phyloP scores from a whole-genome alignment of 176 grass and related monocot genomes.

The Avena sativa region DNA sequence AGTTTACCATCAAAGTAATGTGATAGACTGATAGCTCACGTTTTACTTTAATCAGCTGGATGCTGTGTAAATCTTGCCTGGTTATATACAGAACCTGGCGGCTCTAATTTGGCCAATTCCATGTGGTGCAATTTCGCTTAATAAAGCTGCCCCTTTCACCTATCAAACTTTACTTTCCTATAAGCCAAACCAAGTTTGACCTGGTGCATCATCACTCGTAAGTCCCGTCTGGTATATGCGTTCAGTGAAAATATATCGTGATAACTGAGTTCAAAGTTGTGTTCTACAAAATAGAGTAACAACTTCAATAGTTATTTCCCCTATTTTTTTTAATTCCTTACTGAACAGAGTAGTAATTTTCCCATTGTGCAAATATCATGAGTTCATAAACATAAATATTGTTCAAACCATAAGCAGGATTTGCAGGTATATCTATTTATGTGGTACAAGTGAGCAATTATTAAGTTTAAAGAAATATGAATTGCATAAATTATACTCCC shows the following conservation, averaged over 20 bases:
- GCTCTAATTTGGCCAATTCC: neutral
- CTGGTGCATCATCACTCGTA: neutral
- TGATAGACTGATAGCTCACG: neutral
- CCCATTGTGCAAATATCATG: slow-evolving; percentile 3
- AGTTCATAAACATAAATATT: neutral
- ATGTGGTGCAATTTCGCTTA: neutral
- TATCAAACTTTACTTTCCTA: neutral
- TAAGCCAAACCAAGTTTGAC: slow-evolving; percentile 10
- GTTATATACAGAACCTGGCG: neutral
- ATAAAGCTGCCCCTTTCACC: neutral
- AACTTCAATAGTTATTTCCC: neutral
- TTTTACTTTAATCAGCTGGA: slow-evolving; percentile 8
- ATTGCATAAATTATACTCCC: slow-evolving; percentile 7
- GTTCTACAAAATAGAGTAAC: neutral
- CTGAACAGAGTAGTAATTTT: neutral
- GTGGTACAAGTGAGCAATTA: neutral
- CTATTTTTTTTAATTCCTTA: neutral
- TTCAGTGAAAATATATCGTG: neutral
- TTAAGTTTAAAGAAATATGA: neutral
- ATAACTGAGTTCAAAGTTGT: neutral
- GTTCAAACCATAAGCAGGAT: slow-evolving; percentile 7
- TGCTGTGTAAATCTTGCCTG: neutral
- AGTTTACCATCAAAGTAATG: neutral
- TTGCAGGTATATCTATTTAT: neutral
- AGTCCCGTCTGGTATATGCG: neutral